These are phyloP conservation scores for Suillus occidentalis DNA, from an alignment of 768 basidiomycete genomes.

Conservation along the genomic window DNA sequence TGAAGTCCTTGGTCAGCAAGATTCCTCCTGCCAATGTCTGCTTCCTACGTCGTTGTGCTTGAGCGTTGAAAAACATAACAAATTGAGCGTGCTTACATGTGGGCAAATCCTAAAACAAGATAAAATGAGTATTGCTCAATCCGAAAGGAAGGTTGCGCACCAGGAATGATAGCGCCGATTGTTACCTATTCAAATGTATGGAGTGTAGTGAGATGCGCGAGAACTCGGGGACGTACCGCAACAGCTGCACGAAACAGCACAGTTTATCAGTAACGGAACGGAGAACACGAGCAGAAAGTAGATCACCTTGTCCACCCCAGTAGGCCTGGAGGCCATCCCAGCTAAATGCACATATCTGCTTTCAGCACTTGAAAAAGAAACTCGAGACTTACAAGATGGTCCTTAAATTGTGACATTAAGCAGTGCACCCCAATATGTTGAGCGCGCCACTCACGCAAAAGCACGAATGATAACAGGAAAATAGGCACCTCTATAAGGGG, in stretches of 20 bases:
- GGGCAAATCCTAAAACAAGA: background rate
- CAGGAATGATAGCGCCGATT: slow-evolving; percentile 1
- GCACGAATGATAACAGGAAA: background rate
- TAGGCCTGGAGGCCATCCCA: slow-evolving; percentile 24
- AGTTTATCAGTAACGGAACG: background rate
- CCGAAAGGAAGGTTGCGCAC: background rate
- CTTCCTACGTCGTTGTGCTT: background rate
- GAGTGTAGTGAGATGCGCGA: background rate
- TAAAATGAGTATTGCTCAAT: background rate
- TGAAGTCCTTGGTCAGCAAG: background rate
- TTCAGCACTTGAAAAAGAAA: background rate
- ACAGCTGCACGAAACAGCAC: background rate
- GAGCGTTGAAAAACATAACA: background rate
- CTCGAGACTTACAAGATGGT: background rate
- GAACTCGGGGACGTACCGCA: background rate
- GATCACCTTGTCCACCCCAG: slow-evolving; percentile 22
- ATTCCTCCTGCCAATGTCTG: background rate
- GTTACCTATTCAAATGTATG: background rate
- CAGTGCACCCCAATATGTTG: background rate
- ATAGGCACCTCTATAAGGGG: background rate
- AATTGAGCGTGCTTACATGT: background rate
- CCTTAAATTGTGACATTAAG: background rate
- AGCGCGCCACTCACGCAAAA: background rate
- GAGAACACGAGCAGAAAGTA: background rate
- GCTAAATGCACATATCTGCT: slow-evolving; percentile 3